phyloP scores from a whole-genome alignment of 140 eudicot genomes.

The Flaveria floridana region DNA sequence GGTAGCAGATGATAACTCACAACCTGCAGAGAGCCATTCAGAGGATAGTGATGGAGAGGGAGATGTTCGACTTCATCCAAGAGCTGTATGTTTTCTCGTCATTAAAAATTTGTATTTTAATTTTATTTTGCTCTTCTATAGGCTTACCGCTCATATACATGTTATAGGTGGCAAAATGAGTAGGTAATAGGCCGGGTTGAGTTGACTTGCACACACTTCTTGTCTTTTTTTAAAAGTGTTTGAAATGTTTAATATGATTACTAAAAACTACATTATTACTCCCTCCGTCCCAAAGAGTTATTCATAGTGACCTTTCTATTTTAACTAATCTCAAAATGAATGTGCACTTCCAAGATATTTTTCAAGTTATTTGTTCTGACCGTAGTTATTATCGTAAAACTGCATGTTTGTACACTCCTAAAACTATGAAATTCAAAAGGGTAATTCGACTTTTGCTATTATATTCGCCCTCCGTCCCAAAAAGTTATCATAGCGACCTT shows the following conservation, averaged over 20 bases:
- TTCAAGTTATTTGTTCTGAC: background rate
- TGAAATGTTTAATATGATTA: background rate
- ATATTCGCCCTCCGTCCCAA: background rate
- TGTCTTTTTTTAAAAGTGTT: too few relatives aligned
- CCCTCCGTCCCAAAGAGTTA: background rate
- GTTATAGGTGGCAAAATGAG: background rate
- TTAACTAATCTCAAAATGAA: background rate
- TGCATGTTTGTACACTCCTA: background rate
- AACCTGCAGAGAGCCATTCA: slow-evolving; percentile 58
- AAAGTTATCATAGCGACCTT: background rate
- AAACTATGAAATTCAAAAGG: background rate
- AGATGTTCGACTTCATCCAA: slow-evolving; percentile 88
- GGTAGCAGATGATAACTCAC: slow-evolving; percentile 63
- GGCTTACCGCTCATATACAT: background rate
- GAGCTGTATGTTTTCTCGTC: slow-evolving; percentile 64
- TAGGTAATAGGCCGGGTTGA: background rate
- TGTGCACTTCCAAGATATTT: background rate
- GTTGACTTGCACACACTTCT: background rate
- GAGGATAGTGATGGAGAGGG: slow-evolving; percentile 76
- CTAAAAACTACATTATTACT: background rate
- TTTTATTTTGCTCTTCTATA: background rate
- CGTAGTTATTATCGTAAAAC: background rate
- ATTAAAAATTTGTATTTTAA: background rate
- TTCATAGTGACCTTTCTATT: background rate
- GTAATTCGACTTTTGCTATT: background rate